Evolutionary conservation across 768 basidiomycete genomes (phyloP), one percentile per base, ranked within the genome.

Genomic region (Trametes gibbosa): DNA sequence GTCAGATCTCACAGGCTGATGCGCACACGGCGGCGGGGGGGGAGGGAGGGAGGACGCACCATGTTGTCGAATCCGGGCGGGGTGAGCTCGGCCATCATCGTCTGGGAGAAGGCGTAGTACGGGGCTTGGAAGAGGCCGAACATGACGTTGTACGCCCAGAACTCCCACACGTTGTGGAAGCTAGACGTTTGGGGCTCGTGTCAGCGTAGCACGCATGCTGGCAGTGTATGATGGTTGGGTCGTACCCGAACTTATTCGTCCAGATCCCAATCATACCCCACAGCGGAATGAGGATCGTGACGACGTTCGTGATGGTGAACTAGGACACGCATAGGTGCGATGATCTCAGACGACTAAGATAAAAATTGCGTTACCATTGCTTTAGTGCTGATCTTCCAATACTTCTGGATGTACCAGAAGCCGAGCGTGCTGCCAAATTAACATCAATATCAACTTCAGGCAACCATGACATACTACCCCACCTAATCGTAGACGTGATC

Each of bases 211-310:
- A 14, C 37, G 37, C 37, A 13, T 35, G 34, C 37, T 13, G 37
- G 37, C 6, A 39, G 35, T 19, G 13, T 12, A n/a, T 25, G 66
- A 2, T 1, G n/a, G 24, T 16, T 19, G 8, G 21, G 69, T n/a
- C 81, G 21, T 63, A 89, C 86, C 91, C 91, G 48, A 94, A 65
- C 59, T 79, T 87, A 9, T 74, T 61, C 0, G 90, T 91, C 90
- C 91, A 91, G 48, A 93, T 84, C 1, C 92, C 90, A 42, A 92
- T 77, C 88, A 90, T 88, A 14, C 90, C 89, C 91, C 91, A 93
- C 6, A 92, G 75, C 1, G 91, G 90, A 51, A 93, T 90, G 43
- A 92, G 41, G 24, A 92, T 81, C 3, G 89, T 88, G 5, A 87
- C 82, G 0, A 90, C 80, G 62, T 90, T 92, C 3, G 89, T 92